phyloP scores from a whole-genome alignment of 2,329 filamentous ascomycete genomes.

The Neopestalotiopsis sp. region DNA sequence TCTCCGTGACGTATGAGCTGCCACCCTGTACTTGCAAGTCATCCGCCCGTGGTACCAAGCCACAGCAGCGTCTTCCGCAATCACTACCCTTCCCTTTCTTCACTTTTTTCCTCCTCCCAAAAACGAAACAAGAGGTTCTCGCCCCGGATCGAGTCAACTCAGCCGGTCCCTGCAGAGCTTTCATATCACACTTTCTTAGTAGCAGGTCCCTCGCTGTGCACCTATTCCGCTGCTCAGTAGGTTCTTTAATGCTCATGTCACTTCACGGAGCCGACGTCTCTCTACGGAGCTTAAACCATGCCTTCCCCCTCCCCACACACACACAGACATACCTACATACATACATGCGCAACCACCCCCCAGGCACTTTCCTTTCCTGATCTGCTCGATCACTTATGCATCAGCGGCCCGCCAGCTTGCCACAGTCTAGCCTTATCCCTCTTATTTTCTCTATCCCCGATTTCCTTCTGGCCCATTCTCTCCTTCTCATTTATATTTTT shows the following conservation, averaged over 20 bases:
- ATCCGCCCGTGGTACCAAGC: slow-evolving; percentile 37
- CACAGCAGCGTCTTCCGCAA: slow-evolving; percentile 25
- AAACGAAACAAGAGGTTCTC: background rate
- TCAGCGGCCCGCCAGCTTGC: slow-evolving; percentile 36
- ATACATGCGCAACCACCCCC: slow-evolving; percentile 40
- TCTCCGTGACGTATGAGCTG: slow-evolving; percentile 43
- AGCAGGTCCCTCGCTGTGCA: background rate
- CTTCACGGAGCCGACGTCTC: slow-evolving; percentile 20
- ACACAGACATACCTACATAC: slow-evolving; percentile 34
- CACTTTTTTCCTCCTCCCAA: slow-evolving; percentile 36
- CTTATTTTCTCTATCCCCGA: slow-evolving; percentile 27
- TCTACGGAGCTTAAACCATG: slow-evolving; percentile 35
- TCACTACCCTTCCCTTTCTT: slow-evolving; percentile 32
- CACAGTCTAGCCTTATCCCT: slow-evolving; percentile 24
- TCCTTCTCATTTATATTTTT: slow-evolving; percentile 32
- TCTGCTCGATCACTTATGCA: slow-evolving; percentile 47
- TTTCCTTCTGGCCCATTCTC: slow-evolving; percentile 27
- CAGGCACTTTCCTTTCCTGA: slow-evolving; percentile 50
- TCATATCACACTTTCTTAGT: slow-evolving; percentile 23
- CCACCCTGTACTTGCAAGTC: slow-evolving; percentile 32
- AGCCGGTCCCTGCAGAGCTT: slow-evolving; percentile 13
- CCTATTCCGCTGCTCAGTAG: slow-evolving; percentile 6
- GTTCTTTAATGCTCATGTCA: slow-evolving; percentile 3
- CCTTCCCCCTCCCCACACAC: slow-evolving; percentile 29
- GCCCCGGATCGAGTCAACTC: slow-evolving; percentile 17